These are phyloP conservation scores for Geum urbanum DNA, from an alignment of 306 rosid genomes.

Conservation along the genomic window DNA sequence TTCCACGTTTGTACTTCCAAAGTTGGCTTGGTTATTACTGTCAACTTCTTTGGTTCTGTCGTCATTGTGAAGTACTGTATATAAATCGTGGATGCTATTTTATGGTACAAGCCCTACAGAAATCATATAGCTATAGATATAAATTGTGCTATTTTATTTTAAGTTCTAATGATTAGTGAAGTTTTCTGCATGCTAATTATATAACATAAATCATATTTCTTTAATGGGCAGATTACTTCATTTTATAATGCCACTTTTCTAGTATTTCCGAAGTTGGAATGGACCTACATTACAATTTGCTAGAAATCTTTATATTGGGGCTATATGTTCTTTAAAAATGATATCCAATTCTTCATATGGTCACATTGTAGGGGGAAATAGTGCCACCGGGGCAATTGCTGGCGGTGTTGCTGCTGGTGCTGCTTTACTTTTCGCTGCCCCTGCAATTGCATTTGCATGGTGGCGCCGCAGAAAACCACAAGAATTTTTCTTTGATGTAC, in stretches of 20 bases:
- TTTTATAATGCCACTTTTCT: not conserved
- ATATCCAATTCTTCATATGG: slow-evolving; percentile 1
- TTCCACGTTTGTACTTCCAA: not conserved
- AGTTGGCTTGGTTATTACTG: not conserved
- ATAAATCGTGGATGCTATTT: not conserved
- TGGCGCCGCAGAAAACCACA: slow-evolving; percentile 98
- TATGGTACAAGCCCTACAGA: too few species aligned
- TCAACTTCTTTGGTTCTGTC: not conserved
- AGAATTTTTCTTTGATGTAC: slow-evolving; percentile 96
- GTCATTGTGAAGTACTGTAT: too few species aligned
- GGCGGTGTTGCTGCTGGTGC: slow-evolving; percentile 99
- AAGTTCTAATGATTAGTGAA: not conserved
- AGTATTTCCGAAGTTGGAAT: not conserved
- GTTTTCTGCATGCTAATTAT: slow-evolving; percentile 12
- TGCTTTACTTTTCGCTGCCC: slow-evolving; percentile 93
- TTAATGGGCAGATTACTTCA: not conserved
- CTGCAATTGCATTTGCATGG: slow-evolving; percentile 99
- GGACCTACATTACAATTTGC: not conserved
- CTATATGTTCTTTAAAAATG: not conserved
- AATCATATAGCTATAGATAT: too few species aligned
- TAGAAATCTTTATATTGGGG: not conserved
- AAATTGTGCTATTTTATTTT: too few species aligned
- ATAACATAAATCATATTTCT: slow-evolving; percentile 3
- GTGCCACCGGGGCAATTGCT: slow-evolving; percentile 96
- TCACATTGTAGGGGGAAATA: slow-evolving; percentile 58